Conservation (phyloP, 139 green algal species). For the Chlorella sorokiniana region DNA sequence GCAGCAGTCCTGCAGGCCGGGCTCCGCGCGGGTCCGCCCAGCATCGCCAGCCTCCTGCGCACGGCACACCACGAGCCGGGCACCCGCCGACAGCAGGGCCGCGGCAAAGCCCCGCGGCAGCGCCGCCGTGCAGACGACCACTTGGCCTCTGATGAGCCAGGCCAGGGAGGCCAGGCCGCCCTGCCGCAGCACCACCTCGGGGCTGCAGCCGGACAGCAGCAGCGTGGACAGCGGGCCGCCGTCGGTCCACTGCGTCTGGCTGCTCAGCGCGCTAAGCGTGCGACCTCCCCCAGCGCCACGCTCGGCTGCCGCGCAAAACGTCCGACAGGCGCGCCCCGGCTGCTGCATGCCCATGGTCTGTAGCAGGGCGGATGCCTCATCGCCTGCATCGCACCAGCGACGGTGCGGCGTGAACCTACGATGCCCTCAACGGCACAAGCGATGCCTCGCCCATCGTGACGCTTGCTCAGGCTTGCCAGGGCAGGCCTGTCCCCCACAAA, state of each 20-base stretch:
- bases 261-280: constrained; percentile 30
- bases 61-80: constrained; percentile 6
- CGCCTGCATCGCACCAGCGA: constrained; percentile 7
- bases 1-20: background rate
- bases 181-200: constrained; percentile 23
- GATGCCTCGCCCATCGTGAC: too few species aligned
- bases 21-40: background rate
- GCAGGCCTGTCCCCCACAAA: background rate
- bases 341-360: background rate
- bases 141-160: background rate
- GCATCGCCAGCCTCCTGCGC: background rate
- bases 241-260: constrained; percentile 25
- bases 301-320: constrained; percentile 4
- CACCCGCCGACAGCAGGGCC: background rate
- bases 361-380: constrained; percentile 30
- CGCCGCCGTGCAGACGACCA: constrained; percentile 25
- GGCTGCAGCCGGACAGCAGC: constrained; percentile 34
- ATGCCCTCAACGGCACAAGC: background rate
- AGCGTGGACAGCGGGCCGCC: constrained; percentile 13
- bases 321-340: background rate
- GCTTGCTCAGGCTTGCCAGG: background rate
- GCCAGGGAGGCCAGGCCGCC: constrained; percentile 3
- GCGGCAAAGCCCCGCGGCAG: background rate
- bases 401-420: background rate
- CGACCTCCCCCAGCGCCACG: background rate